Base-by-base conservation (phyloP, 192 early-diverging fungal species). In the Phlyctochytrium arcticum region DNA sequence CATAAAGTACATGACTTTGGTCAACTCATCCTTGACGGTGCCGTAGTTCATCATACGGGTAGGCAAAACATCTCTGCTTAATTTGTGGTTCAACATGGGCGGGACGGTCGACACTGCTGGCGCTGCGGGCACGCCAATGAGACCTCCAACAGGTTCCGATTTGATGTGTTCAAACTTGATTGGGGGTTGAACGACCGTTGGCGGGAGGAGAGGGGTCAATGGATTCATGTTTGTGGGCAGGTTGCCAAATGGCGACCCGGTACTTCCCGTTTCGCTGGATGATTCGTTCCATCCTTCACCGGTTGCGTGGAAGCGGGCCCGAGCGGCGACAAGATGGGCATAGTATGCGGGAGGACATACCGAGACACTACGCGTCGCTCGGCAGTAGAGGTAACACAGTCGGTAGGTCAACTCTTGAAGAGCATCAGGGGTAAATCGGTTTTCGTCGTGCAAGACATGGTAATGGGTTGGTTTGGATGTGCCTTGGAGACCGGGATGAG, bases 391-490 rank as follows among this genome's bases (percentile, higher is more conserved):
- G 67, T 92, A 95, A 67, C 94, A 96, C 33, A 96, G 77, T 5
- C 87, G 77, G 77, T 93, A 95, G 0, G 93, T 94, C 21, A 98
- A 76, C 55, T 88, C 80, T 64, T 95, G 92, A 29, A 98, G 71
- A 35, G 81, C 76, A 60, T 98, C 91, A 6, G 87, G 63, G 0
- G 80, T 79, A 49, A 94, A 94, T 7, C 79, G 73, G 70, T 92
- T 89, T 36, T 97, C 93, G 56, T 98, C 91, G 57, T 87, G 78
- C 35, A 98, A 69, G 15, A 95, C 92, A 49, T 88, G 85, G 83
- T 98, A 98, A 67, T 91, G 90, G 0, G 89, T 89, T 1, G 94
- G 93, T 30, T 92, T 88, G 12, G 92, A 93, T 1, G 94, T 95
- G 32, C 96, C 94, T 69, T 94, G 92, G 23, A 95, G 81, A 46